Conservation (phyloP, 495 filamentous ascomycete genomes). For the Achaetomiella virescens region DNA sequence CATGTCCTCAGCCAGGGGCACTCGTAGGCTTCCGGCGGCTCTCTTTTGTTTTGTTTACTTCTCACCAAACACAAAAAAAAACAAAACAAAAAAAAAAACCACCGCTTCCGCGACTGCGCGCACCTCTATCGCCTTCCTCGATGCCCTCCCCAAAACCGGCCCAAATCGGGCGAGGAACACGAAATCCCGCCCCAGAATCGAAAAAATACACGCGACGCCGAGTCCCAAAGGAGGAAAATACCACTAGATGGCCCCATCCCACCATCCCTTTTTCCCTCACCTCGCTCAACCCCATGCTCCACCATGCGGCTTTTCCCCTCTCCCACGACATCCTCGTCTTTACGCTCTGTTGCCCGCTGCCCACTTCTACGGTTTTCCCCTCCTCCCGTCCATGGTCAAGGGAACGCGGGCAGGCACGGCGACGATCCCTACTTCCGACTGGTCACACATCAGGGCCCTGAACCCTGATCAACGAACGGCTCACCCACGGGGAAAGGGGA, state of each 20-base stretch:
- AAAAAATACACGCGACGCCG: not conserved
- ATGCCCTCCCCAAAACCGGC: too few species aligned
- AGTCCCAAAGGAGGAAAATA: not conserved
- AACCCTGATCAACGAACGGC: constrained; percentile 8
- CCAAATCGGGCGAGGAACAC: constrained; percentile 1
- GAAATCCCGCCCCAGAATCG: not conserved
- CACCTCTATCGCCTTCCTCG: not conserved
- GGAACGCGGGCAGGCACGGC: too few species aligned
- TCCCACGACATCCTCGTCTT: not conserved
- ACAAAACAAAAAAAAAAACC: constrained; percentile 6
- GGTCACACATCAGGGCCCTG: not conserved
- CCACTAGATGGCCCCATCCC: not conserved
- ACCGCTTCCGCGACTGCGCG: not conserved
- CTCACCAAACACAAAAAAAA: constrained; percentile 4
- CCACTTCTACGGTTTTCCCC: not conserved
- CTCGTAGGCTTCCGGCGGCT: not conserved
- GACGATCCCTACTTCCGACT: constrained; percentile 5
- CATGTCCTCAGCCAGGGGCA: not conserved
- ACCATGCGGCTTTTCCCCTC: not conserved
- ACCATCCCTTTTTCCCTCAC: not conserved
- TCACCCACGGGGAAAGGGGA: not conserved
- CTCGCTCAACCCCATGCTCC: not conserved
- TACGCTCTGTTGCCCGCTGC: not conserved
- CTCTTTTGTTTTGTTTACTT: constrained; percentile 16
- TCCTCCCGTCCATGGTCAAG: not conserved